Evolutionary conservation across 768 basidiomycete genomes (phyloP), one percentile per base, ranked within the genome.

Genomic region (Exsudoporus frostii): DNA sequence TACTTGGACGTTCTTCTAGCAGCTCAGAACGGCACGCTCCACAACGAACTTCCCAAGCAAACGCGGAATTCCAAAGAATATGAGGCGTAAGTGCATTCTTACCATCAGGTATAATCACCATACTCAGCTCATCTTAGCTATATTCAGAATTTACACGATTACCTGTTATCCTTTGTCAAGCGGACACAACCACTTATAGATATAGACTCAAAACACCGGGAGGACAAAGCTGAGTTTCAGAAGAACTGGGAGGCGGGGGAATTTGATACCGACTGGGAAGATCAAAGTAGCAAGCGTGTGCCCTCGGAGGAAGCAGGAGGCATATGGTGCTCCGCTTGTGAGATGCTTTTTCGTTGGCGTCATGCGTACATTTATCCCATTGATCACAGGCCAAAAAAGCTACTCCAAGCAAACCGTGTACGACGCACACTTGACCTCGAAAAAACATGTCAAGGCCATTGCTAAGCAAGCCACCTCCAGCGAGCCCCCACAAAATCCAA

Each of bases 321-420:
- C 4, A 90, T 98, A 45, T 98, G 96, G 96, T 98, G 95, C 75
- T 74, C 86, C 36, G 86, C 92, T 40, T 97, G 94, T 94, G 74
- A 74, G 92, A 78, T 46, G 20, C 51, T 59, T 41, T 14, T 43
- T 44, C 44, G 41, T 53, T 46, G 19, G 51, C 0, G 11, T 30
- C 42, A 32, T 42, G 46, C 39, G 17, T 10, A 38, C 30, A 45
- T 54, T 51, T 32, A 53, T 47, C 41, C 34, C 34, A 51, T 53
- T 40, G 30, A 34, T 29, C 24, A 30, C 63, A 98, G 95, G 95
- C 68, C 93, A 98, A 72, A 97, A 95, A 67, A 76, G 82, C 52
- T 98, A 98, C 71, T 83, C 95, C 13, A 99, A 98, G 70, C 92
- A 98, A 70, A 98, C 97, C 0, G 97, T 99, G 9, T 99, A 94